phyloP scores from a whole-genome alignment of 345 rosid genomes.

The Clarkia xantiana region DNA sequence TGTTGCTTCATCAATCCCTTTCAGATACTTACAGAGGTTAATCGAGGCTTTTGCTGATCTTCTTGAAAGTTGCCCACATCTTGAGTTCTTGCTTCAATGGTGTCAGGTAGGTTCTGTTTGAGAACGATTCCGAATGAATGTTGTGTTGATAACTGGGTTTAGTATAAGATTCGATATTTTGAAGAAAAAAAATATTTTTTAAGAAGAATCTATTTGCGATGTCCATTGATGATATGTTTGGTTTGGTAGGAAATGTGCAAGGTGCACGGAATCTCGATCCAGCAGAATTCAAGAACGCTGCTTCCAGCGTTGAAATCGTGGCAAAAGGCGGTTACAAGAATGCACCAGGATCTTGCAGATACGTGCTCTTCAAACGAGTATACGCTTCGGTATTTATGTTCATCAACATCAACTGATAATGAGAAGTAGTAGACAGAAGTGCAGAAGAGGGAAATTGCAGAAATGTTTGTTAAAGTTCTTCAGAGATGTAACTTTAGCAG shows the following conservation, averaged over 20 bases:
- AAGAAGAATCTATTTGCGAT: too few relatives aligned
- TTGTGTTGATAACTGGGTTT: too few relatives aligned
- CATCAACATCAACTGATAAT: slow-evolving; percentile 15
- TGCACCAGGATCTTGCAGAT: slow-evolving; percentile 85
- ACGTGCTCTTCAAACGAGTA: slow-evolving; percentile 85
- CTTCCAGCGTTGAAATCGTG: slow-evolving; percentile 70
- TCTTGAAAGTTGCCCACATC: slow-evolving; percentile 74
- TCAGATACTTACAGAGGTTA: slow-evolving; percentile 62
- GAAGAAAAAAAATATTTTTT: too few relatives aligned
- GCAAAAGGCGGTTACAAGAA: slow-evolving; percentile 75
- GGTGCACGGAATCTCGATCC: slow-evolving; percentile 67
- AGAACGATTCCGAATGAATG: too few relatives aligned
- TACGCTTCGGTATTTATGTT: slow-evolving; percentile 68
- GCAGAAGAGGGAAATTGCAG: too few relatives aligned
- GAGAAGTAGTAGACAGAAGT: too few relatives aligned
- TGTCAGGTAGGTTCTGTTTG: slow-evolving; percentile 58
- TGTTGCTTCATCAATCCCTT: slow-evolving; percentile 49
- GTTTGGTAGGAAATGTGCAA: slow-evolving; percentile 64
- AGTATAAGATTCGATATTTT: too few relatives aligned
- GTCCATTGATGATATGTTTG: neutral
- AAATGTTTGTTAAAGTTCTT: too few relatives aligned
- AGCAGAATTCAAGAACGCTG: slow-evolving; percentile 60
- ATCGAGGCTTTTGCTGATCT: slow-evolving; percentile 72
- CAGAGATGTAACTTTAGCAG: too few relatives aligned
- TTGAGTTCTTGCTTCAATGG: slow-evolving; percentile 81